phyloP scores from a whole-genome alignment of 2,329 filamentous ascomycete species.

The Pyrenophora seminiperda region DNA sequence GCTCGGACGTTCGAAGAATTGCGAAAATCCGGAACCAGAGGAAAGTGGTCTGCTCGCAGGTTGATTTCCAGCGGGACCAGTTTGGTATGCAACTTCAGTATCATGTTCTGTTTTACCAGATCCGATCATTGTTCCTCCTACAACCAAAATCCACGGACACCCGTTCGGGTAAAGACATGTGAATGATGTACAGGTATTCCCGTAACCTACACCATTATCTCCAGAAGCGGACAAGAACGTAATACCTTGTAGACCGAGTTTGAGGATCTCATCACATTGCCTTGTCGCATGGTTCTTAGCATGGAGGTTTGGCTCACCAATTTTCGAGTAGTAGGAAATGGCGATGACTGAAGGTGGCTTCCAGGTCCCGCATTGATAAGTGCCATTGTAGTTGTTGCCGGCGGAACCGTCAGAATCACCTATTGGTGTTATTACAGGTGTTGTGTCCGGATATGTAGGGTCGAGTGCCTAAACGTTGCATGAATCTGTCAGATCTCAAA shows the following conservation, averaged over 20 bases:
- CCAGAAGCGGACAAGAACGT: neutral
- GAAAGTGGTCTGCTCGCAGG: neutral
- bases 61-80: neutral
- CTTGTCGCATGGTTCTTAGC: neutral
- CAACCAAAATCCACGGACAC: too few relatives aligned
- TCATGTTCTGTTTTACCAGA: neutral
- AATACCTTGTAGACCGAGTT: neutral
- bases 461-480: neutral
- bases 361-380: neutral
- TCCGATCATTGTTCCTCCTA: too few relatives aligned
- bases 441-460: neutral
- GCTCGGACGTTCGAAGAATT: neutral
- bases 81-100: neutral
- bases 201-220: neutral
- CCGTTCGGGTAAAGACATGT: neutral
- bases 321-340: neutral
- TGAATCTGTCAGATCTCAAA: neutral
- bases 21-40: neutral
- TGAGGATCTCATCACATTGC: neutral
- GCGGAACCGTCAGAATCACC: neutral
- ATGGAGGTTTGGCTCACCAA: neutral
- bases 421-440: neutral
- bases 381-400: neutral
- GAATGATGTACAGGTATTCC: neutral
- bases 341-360: neutral